Evolutionary conservation across 495 filamentous ascomycete genomes (phyloP), one percentile per base, ranked within the genome.

Genomic region (Tuber umbilicatum): DNA sequence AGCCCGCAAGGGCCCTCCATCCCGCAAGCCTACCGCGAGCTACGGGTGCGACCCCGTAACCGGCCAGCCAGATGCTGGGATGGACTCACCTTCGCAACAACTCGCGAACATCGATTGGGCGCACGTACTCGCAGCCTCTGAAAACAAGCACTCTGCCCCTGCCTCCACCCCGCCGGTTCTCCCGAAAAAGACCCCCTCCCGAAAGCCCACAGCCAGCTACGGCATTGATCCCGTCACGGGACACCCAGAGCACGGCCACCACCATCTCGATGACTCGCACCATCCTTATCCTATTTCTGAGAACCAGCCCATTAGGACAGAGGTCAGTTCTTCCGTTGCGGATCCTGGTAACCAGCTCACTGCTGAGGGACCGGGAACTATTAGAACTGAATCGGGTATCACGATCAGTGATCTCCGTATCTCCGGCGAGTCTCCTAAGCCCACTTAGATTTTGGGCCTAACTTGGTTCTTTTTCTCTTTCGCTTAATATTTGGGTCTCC

Each of bases 381-480:
- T 69, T 55, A 73, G 80, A 47, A 68, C 40, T 19, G 74, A 81
- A 64, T 81, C 79, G 19, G 74, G 27, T 70, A 71, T 81, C 45
- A 83, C 80, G 1, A 84, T 81, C 43, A 84, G 84, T 68, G 83
- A 86, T 70, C 85, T 89, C 14, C 87, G 89, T 71, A 83, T 90
- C 2, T 88, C 88, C 14, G 88, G 88, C 17, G 86, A 88, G 77
- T 90, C 86, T 77, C 88, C 88, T 1, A 85, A 84, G 55, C 81
- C 80, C 23, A 82, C 83, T 68, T 79, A 78, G 70, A 73, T 76
- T 64, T 64, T 64, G 27, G 14, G 27, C 55, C 55, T 31, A 35
- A 64, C 14, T 64, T 64, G 55, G 55, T 35, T 17, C 27, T 64
- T 64, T 64, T 19, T 64, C 35, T 21, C 12, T 64, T 31, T 64